These are phyloP conservation scores for Calycina herbarum DNA, from an alignment of 2,329 filamentous ascomycete species.

Conservation along the genomic window DNA sequence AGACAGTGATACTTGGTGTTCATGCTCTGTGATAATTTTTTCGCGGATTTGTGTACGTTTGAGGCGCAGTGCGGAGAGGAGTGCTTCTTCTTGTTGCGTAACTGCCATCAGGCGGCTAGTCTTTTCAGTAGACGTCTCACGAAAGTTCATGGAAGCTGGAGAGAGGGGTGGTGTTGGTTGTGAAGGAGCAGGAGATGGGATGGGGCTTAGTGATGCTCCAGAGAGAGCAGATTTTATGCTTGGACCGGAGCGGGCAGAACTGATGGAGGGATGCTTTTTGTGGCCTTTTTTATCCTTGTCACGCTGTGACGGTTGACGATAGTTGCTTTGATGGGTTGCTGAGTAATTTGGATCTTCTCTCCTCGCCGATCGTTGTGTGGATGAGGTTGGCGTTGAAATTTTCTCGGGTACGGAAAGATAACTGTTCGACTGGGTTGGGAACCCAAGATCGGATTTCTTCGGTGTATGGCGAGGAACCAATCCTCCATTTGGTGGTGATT, in stretches of 20 bases:
- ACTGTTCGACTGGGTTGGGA: slow-evolving; percentile 8
- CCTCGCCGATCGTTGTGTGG: background rate
- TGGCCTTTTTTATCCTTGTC: slow-evolving; percentile 10
- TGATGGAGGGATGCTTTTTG: slow-evolving; percentile 8
- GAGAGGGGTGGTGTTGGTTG: slow-evolving; percentile 36
- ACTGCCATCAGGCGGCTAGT: slow-evolving; percentile 47
- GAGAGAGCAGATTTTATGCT: slow-evolving; percentile 18
- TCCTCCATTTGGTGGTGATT: slow-evolving; percentile 15
- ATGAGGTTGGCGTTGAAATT: slow-evolving; percentile 15
- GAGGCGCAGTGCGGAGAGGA: slow-evolving; percentile 50
- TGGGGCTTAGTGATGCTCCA: background rate
- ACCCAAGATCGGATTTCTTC: slow-evolving; percentile 9
- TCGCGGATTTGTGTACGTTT: slow-evolving; percentile 48
- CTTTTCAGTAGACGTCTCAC: slow-evolving; percentile 16
- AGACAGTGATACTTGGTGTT: slow-evolving; percentile 32
- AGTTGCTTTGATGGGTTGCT: background rate
- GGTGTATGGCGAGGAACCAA: slow-evolving; percentile 15
- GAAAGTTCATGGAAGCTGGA: slow-evolving; percentile 31
- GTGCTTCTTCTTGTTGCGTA: slow-evolving; percentile 52
- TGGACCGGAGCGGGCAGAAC: slow-evolving; percentile 1
- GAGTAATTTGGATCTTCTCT: background rate
- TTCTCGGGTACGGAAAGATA: slow-evolving; percentile 27
- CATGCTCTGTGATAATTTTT: slow-evolving; percentile 39
- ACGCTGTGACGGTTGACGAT: background rate
- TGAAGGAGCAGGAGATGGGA: slow-evolving; percentile 12